Base-by-base conservation (phyloP, 2,329 filamentous ascomycete species). In the Huntiella savannae region DNA sequence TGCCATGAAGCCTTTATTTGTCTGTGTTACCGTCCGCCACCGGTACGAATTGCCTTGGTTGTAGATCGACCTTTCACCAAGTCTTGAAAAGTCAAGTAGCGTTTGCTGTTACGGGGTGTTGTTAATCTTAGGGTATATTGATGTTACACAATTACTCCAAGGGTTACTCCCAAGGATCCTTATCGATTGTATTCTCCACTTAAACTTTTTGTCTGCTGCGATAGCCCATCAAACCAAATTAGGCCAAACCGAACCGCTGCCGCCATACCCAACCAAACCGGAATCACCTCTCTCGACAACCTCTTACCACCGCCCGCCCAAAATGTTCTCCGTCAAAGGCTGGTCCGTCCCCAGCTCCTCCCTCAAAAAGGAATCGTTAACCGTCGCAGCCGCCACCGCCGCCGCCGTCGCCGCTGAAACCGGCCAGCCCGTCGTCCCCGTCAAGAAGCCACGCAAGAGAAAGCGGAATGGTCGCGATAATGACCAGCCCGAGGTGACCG, bases 301-400 rank as follows among this genome's bases (percentile, higher is more conserved):
- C 43, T 7, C 43, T 3, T n/a, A 33, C 17, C 19, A 43, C 13
- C 40, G 22, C 40, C 22, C 22, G 22, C 37, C 45, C 45, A 53
- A 40, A 48, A 88, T 96, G 88, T 96, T 96, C 61, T 79, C 86
- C 7, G 87, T 96, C 28, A 82, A 83, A 56, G 91, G 91, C 54
- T 95, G 88, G 87, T 84, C 84, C 35, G 70, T 95, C 33, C 75
- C 83, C 47, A 71, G 79, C 51, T 73, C 77, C 53, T 66, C 65
- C 45, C 73, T 92, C 52, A 85, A 84, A 62, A 63, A 75, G 28
- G 84, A 94, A 62, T 71, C 66, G 51, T 50, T 53, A 8, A 47
- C 45, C 12, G 48, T 49, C 7, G 44, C 39, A 19, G 43, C 49
- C 13, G 38, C 28, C 11, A 47, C 34, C 28, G 53, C 59, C 6